Evolutionary conservation across 768 basidiomycete species (phyloP), one percentile per base, ranked within the genome.

Genomic region (Mycena leptocephala): DNA sequence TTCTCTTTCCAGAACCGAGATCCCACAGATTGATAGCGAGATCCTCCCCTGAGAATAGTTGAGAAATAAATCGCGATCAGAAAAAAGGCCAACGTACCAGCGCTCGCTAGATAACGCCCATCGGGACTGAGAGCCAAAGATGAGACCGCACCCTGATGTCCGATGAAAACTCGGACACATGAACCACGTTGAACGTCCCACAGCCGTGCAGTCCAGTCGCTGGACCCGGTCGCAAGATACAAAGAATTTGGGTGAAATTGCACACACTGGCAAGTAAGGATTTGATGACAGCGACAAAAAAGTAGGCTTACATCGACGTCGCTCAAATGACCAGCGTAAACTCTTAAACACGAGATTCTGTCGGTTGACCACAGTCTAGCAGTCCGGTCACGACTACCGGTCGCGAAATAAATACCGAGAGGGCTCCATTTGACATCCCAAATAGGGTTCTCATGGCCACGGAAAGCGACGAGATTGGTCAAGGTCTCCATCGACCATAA

Each of bases 401-500:
- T 98, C 9, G 98, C 98, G 84, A 99, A 99, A 86, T 99, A 99
- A n/a, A 97, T 92, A 5, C 98, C 97, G 89, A 96, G 93, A 13
- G 98, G 98, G 81, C 96, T 97, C 98, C 98, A 99, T 82, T 99
- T 95, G 16, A 98, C 97, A 80, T 99, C 98, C 98, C 98, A 99
- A 0, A 99, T 94, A 0, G 98, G 97, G 83, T 98, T 97, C 82
- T 97, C 94, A 80, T 99, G 98, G 0, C 98, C 98, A 39, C 97
- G 91, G 82, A 97, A 99, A 8, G 95, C 97, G 24, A 97, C 97
- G 13, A 99, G 86, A 80, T 98, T 98, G 20, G 95, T 92, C 90
- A 97, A 93, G 0, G 98, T 98, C 77, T 99, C 97, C 84, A 99
- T 87, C 7, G 97, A 98, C 98, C 98, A 99, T 24, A 99, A 85